Conservation (phyloP, 805 yeast genomes). For the Saccharomycopsis sp. region DNA sequence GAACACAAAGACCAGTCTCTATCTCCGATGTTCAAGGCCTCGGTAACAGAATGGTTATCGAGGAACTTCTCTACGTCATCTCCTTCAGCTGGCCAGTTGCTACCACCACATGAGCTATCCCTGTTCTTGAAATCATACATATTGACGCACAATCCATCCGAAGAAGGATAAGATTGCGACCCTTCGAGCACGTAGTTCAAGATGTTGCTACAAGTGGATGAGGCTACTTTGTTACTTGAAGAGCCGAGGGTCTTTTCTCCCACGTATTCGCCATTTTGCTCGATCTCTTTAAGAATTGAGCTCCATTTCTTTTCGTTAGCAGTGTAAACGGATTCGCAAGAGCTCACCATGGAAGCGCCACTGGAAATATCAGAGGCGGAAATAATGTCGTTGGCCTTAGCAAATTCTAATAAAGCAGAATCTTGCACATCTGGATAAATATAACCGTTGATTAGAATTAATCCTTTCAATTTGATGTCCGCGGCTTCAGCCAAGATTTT, state of each 20-base stretch:
- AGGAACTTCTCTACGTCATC: slow-evolving; percentile 45
- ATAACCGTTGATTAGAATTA: slow-evolving; percentile 91
- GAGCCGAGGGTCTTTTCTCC: slow-evolving; percentile 6
- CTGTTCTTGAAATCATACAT: slow-evolving; percentile 71
- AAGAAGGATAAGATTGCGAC: slow-evolving; percentile 22
- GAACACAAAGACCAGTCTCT: slow-evolving; percentile 59
- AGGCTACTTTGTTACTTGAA: slow-evolving; percentile 26
- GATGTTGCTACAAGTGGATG: slow-evolving; percentile 39
- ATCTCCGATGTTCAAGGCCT: slow-evolving; percentile 42
- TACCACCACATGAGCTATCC: slow-evolving; percentile 84
- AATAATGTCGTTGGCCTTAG: slow-evolving; percentile 52
- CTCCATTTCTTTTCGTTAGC: slow-evolving; percentile 4
- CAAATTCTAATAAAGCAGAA: slow-evolving; percentile 54
- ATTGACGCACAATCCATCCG: slow-evolving; percentile 56
- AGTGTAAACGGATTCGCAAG: not conserved
- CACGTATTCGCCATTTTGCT: slow-evolving; percentile 13
- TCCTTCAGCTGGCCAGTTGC: slow-evolving; percentile 74
- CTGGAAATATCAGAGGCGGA: slow-evolving; percentile 31
- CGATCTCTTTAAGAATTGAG: slow-evolving; percentile 4
- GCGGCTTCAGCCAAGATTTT: slow-evolving; percentile 7
- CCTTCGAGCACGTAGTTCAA: slow-evolving; percentile 26
- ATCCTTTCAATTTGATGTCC: slow-evolving; percentile 46
- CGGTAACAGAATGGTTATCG: slow-evolving; percentile 37
- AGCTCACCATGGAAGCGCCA: slow-evolving; percentile 59
- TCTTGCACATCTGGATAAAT: slow-evolving; percentile 77